These are phyloP conservation scores for Diaporthe vexans DNA, from an alignment of 2,329 filamentous ascomycete genomes.

Conservation along the genomic window DNA sequence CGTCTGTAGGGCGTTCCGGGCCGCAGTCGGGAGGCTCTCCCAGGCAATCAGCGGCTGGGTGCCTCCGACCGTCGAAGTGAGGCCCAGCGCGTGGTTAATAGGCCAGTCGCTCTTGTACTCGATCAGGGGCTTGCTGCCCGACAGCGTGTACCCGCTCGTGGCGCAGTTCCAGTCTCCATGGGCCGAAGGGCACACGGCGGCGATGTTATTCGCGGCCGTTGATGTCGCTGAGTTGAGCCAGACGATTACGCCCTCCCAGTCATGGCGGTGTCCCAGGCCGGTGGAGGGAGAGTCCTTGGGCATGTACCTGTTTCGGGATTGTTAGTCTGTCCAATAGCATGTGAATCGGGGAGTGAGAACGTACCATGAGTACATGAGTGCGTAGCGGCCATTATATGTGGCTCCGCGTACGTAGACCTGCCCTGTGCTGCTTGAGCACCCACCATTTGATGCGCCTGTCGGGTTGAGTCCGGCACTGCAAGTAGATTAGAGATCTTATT, in stretches of 20 bases:
- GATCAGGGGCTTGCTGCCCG: conserved; percentile 47
- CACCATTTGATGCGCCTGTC: conserved; percentile 49
- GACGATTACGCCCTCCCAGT: conserved; percentile 56
- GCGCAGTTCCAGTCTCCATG: conserved; percentile 52
- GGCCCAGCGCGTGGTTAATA: conserved; percentile 54
- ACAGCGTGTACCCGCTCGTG: conserved; percentile 34
- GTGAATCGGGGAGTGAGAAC: neutral
- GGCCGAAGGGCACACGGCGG: conserved; percentile 54
- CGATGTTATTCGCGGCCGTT: conserved; percentile 48
- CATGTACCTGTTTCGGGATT: conserved; percentile 53
- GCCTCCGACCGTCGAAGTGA: conserved; percentile 53
- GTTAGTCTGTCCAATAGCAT: neutral
- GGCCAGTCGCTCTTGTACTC: conserved; percentile 52
- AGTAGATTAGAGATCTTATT: neutral
- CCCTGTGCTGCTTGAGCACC: conserved; percentile 52
- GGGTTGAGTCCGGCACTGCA: conserved; percentile 53
- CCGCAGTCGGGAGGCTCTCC: conserved; percentile 55
- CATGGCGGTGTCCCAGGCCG: conserved; percentile 55
- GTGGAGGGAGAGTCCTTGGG: conserved; percentile 58
- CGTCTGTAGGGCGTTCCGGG: conserved; percentile 52
- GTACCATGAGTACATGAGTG: conserved; percentile 56
- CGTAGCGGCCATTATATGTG: conserved; percentile 48
- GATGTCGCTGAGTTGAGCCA: conserved; percentile 47
- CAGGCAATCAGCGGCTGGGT: conserved; percentile 58
- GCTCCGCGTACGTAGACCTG: conserved; percentile 55